phyloP scores from a whole-genome alignment of 192 early-diverging fungal genomes.

The Coemansia asiatica region DNA sequence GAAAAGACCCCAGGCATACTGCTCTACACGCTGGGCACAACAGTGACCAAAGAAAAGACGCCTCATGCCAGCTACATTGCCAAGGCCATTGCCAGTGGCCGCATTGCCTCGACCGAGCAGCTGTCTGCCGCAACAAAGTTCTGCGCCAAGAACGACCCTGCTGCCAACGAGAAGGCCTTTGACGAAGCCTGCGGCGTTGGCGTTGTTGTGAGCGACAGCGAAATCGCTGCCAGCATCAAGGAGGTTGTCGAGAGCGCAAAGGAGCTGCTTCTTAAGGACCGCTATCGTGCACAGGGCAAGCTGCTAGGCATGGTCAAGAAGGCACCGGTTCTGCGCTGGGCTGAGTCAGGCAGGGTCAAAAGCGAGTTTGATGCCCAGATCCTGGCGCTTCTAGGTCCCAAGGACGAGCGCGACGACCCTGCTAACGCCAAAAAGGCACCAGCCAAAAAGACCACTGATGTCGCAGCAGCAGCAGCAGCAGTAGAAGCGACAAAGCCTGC shows the following conservation, averaged over 20 bases:
- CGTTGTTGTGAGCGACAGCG: slow-evolving; percentile 75
- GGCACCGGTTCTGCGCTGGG: slow-evolving; percentile 80
- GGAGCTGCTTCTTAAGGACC: slow-evolving; percentile 73
- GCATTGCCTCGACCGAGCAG: slow-evolving; percentile 80
- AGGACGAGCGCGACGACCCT: slow-evolving; percentile 93
- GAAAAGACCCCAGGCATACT: slow-evolving; percentile 76
- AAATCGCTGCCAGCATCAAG: slow-evolving; percentile 67
- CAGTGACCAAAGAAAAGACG: slow-evolving; percentile 67
- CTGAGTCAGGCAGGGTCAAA: slow-evolving; percentile 84
- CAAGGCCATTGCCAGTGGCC: slow-evolving; percentile 68
- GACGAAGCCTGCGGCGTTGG: slow-evolving; percentile 92
- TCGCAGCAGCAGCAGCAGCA: slow-evolving; percentile 14
- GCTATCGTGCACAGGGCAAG: slow-evolving; percentile 80
- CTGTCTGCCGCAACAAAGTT: slow-evolving; percentile 93
- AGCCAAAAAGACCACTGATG: slow-evolving; percentile 26
- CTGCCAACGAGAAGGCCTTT: slow-evolving; percentile 71
- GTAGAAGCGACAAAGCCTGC: slow-evolving; percentile 17
- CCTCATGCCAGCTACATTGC: slow-evolving; percentile 81
- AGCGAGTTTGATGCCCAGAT: slow-evolving; percentile 83
- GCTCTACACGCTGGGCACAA: slow-evolving; percentile 86
- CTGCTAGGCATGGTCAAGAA: slow-evolving; percentile 73
- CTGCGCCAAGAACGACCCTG: slow-evolving; percentile 59
- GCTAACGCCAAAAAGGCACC: slow-evolving; percentile 40
- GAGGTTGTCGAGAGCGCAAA: slow-evolving; percentile 66
- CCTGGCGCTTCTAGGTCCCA: slow-evolving; percentile 87